These are phyloP conservation scores for Phytophthora foliorum DNA, from an alignment of 352 stramenopile genomes.

Conservation along the genomic window DNA sequence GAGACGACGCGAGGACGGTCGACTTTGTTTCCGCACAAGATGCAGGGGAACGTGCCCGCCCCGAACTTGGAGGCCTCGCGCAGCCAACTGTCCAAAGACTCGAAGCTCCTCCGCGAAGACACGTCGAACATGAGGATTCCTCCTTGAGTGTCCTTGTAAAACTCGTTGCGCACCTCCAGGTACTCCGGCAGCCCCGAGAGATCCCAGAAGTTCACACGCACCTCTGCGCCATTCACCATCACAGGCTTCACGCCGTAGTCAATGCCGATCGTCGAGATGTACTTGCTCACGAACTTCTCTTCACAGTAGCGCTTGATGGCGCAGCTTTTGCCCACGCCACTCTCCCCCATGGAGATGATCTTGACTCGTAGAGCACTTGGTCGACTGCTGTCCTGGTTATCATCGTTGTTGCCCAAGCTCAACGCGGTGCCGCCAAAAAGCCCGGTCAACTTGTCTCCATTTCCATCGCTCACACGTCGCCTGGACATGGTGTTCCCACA, in stretches of 20 bases:
- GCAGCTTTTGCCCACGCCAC: conserved; percentile 94
- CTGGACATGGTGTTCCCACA: conserved; percentile 29
- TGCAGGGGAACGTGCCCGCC: conserved; percentile 85
- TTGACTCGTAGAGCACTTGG: conserved; percentile 88
- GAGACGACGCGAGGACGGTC: conserved; percentile 81
- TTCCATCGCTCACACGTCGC: conserved; percentile 66
- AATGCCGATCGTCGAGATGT: conserved; percentile 97
- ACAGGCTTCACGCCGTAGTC: conserved; percentile 96
- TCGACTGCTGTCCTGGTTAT: conserved; percentile 42
- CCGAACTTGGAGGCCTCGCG: conserved; percentile 91
- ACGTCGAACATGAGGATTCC: conserved; percentile 86
- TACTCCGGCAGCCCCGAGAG: conserved; percentile 94
- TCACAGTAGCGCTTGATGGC: conserved; percentile 97
- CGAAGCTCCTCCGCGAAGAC: conserved; percentile 80
- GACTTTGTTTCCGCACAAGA: conserved; percentile 94
- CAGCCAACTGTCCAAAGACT: conserved; percentile 90
- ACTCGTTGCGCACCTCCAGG: conserved; percentile 97
- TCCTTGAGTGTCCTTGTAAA: conserved; percentile 95
- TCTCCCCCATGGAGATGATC: conserved; percentile 94
- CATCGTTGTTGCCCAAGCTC: conserved; percentile 39
- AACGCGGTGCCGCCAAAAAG: conserved; percentile 29
- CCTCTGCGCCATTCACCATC: conserved; percentile 70
- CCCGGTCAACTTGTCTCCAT: conserved; percentile 65
- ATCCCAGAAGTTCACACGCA: conserved; percentile 97
- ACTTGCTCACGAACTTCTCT: conserved; percentile 95